phyloP scores from a whole-genome alignment of 1,284 basidiomycete genomes.

The Wallemia mellicola region DNA sequence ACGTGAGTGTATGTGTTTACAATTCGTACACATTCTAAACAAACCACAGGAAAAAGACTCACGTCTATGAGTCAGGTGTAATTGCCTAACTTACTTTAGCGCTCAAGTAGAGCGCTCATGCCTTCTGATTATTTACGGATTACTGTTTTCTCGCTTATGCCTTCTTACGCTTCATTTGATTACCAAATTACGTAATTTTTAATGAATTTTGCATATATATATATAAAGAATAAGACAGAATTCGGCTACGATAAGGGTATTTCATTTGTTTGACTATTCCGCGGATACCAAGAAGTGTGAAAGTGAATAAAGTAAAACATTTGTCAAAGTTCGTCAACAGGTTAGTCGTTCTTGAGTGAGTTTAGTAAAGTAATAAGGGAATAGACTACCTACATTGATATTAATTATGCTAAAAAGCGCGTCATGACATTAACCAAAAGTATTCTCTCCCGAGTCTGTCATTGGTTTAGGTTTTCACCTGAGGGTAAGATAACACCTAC shows the following conservation, averaged over 20 bases:
- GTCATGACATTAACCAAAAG: constrained; percentile 28
- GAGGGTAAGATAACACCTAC: neutral
- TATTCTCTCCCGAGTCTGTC: constrained; percentile 90
- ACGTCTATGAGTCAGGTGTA: neutral
- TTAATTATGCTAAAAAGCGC: neutral
- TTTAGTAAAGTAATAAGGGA: too few species aligned
- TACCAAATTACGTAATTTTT: too few species aligned
- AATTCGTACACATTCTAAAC: neutral
- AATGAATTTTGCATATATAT: neutral
- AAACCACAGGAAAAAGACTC: neutral
- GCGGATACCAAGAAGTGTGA: neutral
- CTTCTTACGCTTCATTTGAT: too few species aligned
- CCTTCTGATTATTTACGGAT: neutral
- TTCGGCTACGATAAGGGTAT: neutral
- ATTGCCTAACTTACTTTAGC: neutral
- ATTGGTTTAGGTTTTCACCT: neutral
- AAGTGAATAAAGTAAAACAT: too few species aligned
- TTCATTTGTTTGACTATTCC: neutral
- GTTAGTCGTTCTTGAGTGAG: too few species aligned
- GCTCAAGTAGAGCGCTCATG: neutral
- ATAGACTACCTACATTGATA: too few species aligned
- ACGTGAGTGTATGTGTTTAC: neutral
- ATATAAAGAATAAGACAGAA: neutral
- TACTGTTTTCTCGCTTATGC: neutral
- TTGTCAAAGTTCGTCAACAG: too few species aligned